Conservation (phyloP, 768 basidiomycete species). For the Psilocybe cubensis region DNA sequence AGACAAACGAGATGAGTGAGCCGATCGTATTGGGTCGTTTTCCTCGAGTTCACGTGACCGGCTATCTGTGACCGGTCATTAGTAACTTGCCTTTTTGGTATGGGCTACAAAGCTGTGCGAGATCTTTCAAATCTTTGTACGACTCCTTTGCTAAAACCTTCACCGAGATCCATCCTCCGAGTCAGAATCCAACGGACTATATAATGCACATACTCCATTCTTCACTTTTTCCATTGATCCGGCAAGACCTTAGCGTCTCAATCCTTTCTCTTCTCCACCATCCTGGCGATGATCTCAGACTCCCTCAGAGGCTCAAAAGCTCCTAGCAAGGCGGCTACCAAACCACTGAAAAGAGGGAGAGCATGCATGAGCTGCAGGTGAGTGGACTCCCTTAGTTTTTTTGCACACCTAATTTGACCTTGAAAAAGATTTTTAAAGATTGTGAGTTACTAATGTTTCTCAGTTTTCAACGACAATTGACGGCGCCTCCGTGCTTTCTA, state of each 20-base stretch:
- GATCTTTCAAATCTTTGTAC: constrained; percentile 11
- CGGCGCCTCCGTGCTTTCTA: constrained; percentile 11
- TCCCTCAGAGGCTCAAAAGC: constrained; percentile 34
- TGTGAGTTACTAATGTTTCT: constrained; percentile 32
- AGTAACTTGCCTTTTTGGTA: not conserved
- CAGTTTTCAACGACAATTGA: not conserved
- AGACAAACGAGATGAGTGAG: not conserved
- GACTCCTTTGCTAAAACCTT: not conserved
- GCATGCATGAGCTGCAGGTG: constrained; percentile 60
- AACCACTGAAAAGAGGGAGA: constrained; percentile 55
- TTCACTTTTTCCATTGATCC: constrained; percentile 36
- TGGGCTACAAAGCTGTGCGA: constrained; percentile 13
- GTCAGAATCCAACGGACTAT: constrained; percentile 28
- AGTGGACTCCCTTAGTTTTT: constrained; percentile 14
- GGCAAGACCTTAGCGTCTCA: constrained; percentile 30
- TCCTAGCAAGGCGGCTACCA: constrained; percentile 34
- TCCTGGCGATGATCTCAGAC: constrained; percentile 43
- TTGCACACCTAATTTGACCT: constrained; percentile 4
- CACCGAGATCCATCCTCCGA: constrained; percentile 26
- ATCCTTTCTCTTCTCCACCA: constrained; percentile 22
- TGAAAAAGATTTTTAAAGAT: constrained; percentile 50
- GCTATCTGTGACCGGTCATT: not conserved
- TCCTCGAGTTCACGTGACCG: not conserved
- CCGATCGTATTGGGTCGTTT: not conserved
- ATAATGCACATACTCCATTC: constrained; percentile 34